phyloP scores from a whole-genome alignment of 129 eudicot species.

The Sambucus nigra region DNA sequence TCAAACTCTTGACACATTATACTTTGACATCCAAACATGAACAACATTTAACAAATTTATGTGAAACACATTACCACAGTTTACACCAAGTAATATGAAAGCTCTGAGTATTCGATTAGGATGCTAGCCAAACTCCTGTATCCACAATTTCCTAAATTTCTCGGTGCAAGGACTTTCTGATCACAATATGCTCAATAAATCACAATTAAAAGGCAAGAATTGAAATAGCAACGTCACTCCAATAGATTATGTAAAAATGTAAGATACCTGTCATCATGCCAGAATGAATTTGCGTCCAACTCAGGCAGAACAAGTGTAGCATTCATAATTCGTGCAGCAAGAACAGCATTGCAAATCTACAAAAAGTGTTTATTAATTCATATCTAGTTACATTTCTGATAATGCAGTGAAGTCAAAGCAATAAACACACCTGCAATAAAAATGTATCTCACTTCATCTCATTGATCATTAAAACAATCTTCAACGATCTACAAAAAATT shows the following conservation, averaged over 20 bases:
- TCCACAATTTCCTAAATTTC: not conserved
- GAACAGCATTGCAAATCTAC: slow-evolving; percentile 94
- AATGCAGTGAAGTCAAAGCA: not conserved
- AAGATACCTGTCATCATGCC: slow-evolving; percentile 87
- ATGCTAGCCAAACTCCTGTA: not conserved
- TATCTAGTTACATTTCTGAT: too few species aligned
- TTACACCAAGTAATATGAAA: not conserved
- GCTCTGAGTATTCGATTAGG: not conserved
- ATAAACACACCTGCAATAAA: not conserved
- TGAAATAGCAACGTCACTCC: not conserved
- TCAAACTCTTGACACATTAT: too few species aligned
- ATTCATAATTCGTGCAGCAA: slow-evolving; percentile 97
- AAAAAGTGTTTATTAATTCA: slow-evolving; percentile 6
- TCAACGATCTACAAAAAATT: not conserved
- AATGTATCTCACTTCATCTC: not conserved
- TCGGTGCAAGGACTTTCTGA: not conserved
- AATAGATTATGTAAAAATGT: not conserved
- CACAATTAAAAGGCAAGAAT: not conserved
- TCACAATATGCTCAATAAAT: not conserved
- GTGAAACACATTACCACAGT: not conserved
- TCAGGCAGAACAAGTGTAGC: slow-evolving; percentile 97
- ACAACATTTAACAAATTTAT: not conserved
- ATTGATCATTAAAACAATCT: not conserved
- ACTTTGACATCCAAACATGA: not conserved
- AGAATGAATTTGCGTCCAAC: slow-evolving; percentile 88